A percentile compares a stretch with the other conserved stretches of the same genome.
phyloP scores from a whole-genome alignment of 139 green algal species.

The Chlorella sorokiniana region DNA sequence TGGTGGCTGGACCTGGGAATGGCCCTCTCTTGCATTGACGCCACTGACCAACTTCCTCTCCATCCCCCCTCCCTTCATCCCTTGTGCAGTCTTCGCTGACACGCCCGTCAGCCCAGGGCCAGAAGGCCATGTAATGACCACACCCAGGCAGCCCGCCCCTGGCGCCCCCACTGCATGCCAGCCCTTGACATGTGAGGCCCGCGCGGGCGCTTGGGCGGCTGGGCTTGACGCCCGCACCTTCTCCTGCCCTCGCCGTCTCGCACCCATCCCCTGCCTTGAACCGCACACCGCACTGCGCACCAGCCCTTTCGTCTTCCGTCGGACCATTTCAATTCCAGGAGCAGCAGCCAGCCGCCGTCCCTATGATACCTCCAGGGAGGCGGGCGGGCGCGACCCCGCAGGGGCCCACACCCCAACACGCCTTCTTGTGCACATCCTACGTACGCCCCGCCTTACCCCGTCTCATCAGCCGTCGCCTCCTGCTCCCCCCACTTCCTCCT shows the following conservation, averaged over 20 bases:
- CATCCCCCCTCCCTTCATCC: not conserved
- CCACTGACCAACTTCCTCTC: no score
- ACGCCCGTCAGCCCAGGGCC: conserved; percentile 18
- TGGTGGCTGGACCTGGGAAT: no score
- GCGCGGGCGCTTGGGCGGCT: not conserved
- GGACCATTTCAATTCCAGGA: not conserved
- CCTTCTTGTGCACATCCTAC: not conserved
- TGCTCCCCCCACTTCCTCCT: conserved; percentile 2
- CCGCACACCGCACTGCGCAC: not conserved
- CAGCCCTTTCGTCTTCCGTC: not conserved
- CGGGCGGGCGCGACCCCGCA: not conserved
- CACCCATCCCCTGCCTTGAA: not conserved
- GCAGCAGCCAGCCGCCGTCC: not conserved
- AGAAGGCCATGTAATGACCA: conserved; percentile 22
- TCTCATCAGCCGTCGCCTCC: not conserved
- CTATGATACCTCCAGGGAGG: conserved; percentile 16
- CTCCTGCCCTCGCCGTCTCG: not conserved
- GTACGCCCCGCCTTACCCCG: not conserved
- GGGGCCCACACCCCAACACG: not conserved
- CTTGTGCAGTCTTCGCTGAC: conserved; percentile 23
- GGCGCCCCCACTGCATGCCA: not conserved
- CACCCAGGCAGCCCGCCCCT: not conserved
- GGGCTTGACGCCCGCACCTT: not conserved
- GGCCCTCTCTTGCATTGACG: no score
- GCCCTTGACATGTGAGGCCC: not conserved